Evolutionary conservation across 495 filamentous ascomycete genomes (phyloP).

Genomic region (Podospora didyma): DNA sequence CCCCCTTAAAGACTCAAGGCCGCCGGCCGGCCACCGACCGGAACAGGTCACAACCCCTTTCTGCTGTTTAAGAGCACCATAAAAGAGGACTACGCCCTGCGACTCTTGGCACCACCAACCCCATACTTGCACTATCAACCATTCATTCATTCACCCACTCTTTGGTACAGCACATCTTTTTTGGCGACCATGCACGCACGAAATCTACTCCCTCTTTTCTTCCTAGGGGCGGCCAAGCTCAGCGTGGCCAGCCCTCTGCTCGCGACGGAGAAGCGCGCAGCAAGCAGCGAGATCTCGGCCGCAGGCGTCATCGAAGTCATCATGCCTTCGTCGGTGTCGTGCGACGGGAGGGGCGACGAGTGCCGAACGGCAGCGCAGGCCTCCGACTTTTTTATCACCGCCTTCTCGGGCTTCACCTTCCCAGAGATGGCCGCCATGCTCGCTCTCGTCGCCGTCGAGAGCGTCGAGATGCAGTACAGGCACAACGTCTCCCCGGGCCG

Average conservation of each 20-base stretch:
- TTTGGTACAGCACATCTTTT: no score
- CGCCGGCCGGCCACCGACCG: no score
- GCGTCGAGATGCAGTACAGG: conserved; percentile 62
- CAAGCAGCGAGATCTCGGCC: conserved; percentile 15
- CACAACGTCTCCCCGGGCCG: conserved; percentile 54
- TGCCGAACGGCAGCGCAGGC: conserved; percentile 66
- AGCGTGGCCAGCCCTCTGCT: conserved; percentile 2
- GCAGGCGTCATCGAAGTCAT: conserved; percentile 46
- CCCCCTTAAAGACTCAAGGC: no score
- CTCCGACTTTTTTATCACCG: conserved; percentile 41
- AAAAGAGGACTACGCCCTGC: no score
- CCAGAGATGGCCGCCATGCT: conserved; percentile 62
- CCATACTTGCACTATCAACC: no score
- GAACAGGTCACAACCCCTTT: no score
- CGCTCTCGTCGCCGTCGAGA: conserved; percentile 64
- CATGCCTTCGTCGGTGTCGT: conserved; percentile 44
- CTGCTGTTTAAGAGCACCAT: no score
- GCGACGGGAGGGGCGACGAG: conserved; percentile 48
- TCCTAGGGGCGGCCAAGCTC: neutral
- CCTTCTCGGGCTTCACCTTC: conserved; percentile 25
- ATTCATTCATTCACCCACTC: no score
- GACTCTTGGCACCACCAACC: no score
- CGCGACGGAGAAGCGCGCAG: neutral
- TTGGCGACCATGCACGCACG: conserved; percentile 7
- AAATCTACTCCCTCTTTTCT: conserved; percentile 8